Conservation (phyloP, 2,329 filamentous ascomycete species). For the Botryotinia globosa region DNA sequence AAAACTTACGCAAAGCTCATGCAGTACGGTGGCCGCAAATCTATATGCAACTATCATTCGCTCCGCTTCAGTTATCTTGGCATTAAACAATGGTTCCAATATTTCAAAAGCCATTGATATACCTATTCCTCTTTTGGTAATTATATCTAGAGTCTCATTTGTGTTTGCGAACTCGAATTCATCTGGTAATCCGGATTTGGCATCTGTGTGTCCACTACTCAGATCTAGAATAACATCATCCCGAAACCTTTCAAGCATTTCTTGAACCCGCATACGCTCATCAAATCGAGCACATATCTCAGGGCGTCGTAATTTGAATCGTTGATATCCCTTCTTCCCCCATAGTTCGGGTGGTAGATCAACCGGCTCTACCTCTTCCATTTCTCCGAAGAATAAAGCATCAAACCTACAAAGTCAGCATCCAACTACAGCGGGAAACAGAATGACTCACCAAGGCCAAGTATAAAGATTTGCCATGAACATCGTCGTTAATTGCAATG, state of each 20-base stretch:
- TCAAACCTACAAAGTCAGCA: constrained; percentile 9
- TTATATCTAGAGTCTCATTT: neutral
- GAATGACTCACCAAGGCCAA: neutral
- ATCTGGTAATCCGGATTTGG: constrained; percentile 1
- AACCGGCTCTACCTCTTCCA: neutral
- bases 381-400: constrained; percentile 5
- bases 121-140: neutral
- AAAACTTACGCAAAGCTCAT: constrained; percentile 14
- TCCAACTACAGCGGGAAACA: no score
- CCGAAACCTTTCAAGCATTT: neutral
- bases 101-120: constrained; percentile 13
- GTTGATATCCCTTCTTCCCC: neutral
- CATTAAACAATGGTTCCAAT: constrained; percentile 14
- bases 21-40: neutral
- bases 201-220: constrained; percentile 4
- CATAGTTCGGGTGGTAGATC: neutral
- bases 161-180: neutral
- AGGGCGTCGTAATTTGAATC: constrained; percentile 1
- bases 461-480: constrained; percentile 7
- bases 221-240: neutral
- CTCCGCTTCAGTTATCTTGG: constrained; percentile 7
- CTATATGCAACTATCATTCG: neutral
- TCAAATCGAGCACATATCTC: neutral
- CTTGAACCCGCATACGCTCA: neutral
- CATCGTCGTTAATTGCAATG: neutral